Evolutionary conservation across 805 yeast species (phyloP), one percentile per base, ranked within the genome.

Genomic region (Suhomyces pyralidae): DNA sequence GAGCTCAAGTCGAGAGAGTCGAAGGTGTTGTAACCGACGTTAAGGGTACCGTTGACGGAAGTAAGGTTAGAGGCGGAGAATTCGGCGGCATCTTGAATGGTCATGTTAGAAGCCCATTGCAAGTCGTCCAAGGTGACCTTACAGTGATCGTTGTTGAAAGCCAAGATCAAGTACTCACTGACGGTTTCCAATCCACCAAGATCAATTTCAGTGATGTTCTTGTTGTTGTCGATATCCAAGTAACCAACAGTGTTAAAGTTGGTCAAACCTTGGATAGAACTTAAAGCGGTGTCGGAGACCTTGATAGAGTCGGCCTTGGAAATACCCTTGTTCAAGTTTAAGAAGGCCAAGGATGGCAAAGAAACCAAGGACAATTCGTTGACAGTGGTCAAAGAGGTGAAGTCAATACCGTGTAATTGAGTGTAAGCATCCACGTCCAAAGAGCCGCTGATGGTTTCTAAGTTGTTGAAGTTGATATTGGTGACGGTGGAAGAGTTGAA

Each of bases 161-260:
- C 63, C 53, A 75, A 64, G 48, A 71, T 68, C 58, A 75, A 67
- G 49, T 65, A 65, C 49, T 69, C 71, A 42, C 66, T 55, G 46
- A 71, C 78, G 17, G 66, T 50, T 59, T 67, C 52, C 57, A 75
- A 67, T 49, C 60, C 60, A 8, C 64, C 48, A 50, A 71, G 70
- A 54, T 72, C 73, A 48, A 75, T 65, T 34, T 54, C 38, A 20
- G 77, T 57, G 59, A 75, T 66, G 62, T 75, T 74, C 58, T 75
- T 75, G 70, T 75, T 75, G 61, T 74, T 74, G 66, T 74, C 72
- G 54, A 75, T 62, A 61, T 74, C 62, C 63, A 75, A 67, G 45
- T 63, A 59, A 43, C 65, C 70, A 49, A 74, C 65, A 49, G 68
- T 58, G 51, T 59, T 57, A 60, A 71, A 63, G 54, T 62, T 62